phyloP scores from a whole-genome alignment of 192 early-diverging fungal species.

The Mortierella antarctica region DNA sequence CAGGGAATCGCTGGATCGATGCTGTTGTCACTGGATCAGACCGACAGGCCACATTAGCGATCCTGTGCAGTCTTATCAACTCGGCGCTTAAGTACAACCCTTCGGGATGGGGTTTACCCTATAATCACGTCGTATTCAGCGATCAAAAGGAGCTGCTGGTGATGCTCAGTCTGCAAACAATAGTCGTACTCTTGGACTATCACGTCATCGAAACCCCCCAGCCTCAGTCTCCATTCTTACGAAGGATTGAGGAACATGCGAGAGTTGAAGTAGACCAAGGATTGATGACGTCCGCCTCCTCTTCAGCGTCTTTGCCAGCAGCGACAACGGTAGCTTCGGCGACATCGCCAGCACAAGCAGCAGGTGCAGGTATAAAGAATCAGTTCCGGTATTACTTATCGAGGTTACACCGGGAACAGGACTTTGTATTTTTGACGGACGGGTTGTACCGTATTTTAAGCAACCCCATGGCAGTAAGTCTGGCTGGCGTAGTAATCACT shows the following conservation, averaged over 20 bases:
- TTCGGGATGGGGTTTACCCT: slow-evolving; percentile 88
- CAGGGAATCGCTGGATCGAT: slow-evolving; percentile 68
- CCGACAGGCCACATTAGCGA: slow-evolving; percentile 75
- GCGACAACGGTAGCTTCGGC: background rate
- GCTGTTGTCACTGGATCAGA: slow-evolving; percentile 66
- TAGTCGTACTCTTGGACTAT: slow-evolving; percentile 81
- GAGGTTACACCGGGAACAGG: slow-evolving; percentile 84
- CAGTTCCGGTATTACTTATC: slow-evolving; percentile 82
- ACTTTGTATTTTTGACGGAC: slow-evolving; percentile 83
- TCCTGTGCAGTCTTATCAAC: slow-evolving; percentile 90
- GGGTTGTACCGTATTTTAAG: slow-evolving; percentile 85
- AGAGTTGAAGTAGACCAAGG: no score
- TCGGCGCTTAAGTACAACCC: slow-evolving; percentile 85
- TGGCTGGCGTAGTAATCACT: no score
- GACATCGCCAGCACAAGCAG: background rate
- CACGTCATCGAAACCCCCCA: slow-evolving; percentile 50
- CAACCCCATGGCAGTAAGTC: slow-evolving; percentile 73
- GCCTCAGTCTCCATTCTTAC: background rate
- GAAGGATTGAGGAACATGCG: no score
- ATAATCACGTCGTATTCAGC: slow-evolving; percentile 83
- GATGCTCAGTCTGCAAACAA: slow-evolving; percentile 72
- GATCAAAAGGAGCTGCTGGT: slow-evolving; percentile 81
- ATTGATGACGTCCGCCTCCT: no score
- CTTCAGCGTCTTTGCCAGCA: background rate
- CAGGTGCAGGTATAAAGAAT: slow-evolving; percentile 39